Conservation (phyloP, 2,329 filamentous ascomycete species). For the Talaromyces sp. region DNA sequence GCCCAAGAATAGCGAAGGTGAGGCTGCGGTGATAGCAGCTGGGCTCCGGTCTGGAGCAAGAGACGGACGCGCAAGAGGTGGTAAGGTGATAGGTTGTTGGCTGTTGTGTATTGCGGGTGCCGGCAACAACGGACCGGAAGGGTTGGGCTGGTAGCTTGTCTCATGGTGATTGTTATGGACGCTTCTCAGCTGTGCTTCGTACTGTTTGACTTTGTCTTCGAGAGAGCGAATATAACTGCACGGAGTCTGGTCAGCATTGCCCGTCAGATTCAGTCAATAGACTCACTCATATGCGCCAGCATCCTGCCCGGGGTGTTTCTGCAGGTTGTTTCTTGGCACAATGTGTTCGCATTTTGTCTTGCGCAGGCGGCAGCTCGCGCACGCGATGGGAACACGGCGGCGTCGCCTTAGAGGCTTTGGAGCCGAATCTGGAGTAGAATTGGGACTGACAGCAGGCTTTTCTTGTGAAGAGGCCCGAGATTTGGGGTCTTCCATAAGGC, state of each 20-base stretch:
- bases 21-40: constrained; percentile 15
- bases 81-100: not conserved
- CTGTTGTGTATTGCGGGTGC: not conserved
- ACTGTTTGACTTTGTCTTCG: constrained; percentile 18
- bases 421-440: not conserved
- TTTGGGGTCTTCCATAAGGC: constrained; percentile 11
- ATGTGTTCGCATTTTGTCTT: constrained; percentile 20
- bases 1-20: constrained; percentile 15
- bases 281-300: constrained; percentile 15
- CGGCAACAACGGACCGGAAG: constrained; percentile 7
- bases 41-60: constrained; percentile 3
- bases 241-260: not conserved
- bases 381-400: constrained; percentile 18
- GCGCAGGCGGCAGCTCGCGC: constrained; percentile 17
- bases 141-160: not conserved
- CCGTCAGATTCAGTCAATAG: not conserved
- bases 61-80: not conserved
- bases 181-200: constrained; percentile 14
- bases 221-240: constrained; percentile 17
- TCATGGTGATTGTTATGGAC: constrained; percentile 2
- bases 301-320: constrained; percentile 5
- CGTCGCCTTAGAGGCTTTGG: constrained; percentile 14
- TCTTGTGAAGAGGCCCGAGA: constrained; percentile 10
- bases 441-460: not conserved
- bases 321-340: constrained; percentile 13